These are phyloP conservation scores for Sporobolomyces pararoseus DNA, from an alignment of 768 basidiomycete species.

Conservation along the genomic window DNA sequence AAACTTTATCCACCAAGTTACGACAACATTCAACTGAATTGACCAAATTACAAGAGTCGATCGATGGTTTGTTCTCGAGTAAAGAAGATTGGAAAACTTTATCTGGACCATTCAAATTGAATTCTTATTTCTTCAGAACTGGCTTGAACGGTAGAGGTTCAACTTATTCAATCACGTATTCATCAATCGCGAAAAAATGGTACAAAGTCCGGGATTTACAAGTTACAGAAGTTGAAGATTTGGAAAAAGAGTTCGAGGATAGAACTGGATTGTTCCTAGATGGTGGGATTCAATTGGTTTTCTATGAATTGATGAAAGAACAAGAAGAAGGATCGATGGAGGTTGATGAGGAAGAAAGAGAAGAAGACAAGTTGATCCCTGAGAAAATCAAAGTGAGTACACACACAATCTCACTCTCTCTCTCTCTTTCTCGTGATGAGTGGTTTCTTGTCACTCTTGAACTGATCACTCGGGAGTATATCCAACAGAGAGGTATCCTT, in stretches of 20 bases:
- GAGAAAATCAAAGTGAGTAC: slow-evolving; percentile 16
- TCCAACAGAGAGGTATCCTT: slow-evolving; percentile 5
- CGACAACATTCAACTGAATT: not conserved
- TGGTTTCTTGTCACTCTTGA: not conserved
- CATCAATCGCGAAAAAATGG: slow-evolving; percentile 24
- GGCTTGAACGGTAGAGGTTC: slow-evolving; percentile 33
- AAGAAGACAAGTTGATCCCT: not conserved
- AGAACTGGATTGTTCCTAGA: slow-evolving; percentile 26
- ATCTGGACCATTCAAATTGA: slow-evolving; percentile 25
- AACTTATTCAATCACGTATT: slow-evolving; percentile 3
- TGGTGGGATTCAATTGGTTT: slow-evolving; percentile 28
- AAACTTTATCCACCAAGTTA: not conserved
- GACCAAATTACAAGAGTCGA: slow-evolving; percentile 20
- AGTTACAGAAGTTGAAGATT: slow-evolving; percentile 17
- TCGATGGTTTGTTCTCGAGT: not conserved
- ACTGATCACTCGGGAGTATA: not conserved
- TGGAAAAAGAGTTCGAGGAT: slow-evolving; percentile 33
- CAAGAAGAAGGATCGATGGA: slow-evolving; percentile 1
- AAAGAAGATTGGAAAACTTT: not conserved
- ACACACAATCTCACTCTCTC: too few relatives aligned
- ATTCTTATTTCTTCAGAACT: slow-evolving; percentile 21
- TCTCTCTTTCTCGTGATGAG: not conserved
- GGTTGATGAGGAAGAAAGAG: not conserved
- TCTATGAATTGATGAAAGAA: slow-evolving; percentile 34
- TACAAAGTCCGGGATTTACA: slow-evolving; percentile 20